Conservation (phyloP, 2,329 filamentous ascomycete genomes). For the Beauveria asiatica region DNA sequence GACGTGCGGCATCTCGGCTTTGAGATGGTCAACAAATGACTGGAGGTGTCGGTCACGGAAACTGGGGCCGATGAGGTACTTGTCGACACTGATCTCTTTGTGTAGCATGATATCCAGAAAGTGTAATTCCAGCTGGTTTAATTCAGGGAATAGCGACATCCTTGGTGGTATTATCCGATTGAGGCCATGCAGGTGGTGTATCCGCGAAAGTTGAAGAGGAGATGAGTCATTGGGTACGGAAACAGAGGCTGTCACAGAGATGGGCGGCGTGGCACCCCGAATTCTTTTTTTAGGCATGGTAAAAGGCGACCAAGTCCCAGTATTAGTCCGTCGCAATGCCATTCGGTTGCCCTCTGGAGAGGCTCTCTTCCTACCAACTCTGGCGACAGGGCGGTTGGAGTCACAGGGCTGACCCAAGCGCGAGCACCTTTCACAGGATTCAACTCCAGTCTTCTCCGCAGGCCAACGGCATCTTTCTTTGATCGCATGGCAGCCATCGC, state of each 20-base stretch:
- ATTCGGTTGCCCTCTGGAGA: not conserved
- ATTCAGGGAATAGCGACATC: conserved; percentile 5
- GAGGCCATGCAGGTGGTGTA: not conserved
- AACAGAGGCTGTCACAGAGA: not conserved
- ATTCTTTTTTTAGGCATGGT: not conserved
- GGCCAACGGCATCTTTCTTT: conserved; percentile 10
- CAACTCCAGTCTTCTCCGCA: not conserved
- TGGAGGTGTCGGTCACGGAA: conserved; percentile 11
- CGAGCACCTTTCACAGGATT: conserved; percentile 5
- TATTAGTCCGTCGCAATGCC: not conserved
- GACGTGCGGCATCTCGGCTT: conserved; percentile 1
- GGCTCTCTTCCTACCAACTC: not conserved
- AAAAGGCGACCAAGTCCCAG: not conserved
- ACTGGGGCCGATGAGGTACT: conserved; percentile 10
- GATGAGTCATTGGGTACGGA: not conserved
- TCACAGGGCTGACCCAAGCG: not conserved
- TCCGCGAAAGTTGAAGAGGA: not conserved
- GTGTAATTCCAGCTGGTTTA: conserved; percentile 9
- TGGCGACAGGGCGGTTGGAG: not conserved
- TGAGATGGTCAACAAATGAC: conserved; percentile 9
- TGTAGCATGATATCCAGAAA: conserved; percentile 9
- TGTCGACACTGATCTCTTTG: conserved; percentile 11
- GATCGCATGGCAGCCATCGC: conserved; percentile 11
- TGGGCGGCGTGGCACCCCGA: too few relatives aligned
- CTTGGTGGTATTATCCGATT: not conserved